Base-by-base conservation (phyloP, 495 filamentous ascomycete species). In the Pyronema domesticum region DNA sequence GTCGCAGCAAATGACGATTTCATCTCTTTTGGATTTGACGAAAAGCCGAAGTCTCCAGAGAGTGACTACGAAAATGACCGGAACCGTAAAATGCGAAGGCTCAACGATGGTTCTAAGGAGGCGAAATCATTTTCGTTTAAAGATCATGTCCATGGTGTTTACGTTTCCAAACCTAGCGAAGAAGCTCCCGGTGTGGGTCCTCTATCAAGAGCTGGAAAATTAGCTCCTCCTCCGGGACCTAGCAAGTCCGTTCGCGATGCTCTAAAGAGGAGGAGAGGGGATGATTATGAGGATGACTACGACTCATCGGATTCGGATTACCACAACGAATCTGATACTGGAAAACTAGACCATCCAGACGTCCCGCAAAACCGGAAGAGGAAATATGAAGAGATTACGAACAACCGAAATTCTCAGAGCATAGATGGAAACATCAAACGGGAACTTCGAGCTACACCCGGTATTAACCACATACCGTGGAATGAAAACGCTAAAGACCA, bases 391-490 rank as follows among this genome's bases (percentile, higher is more conserved):
- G 63, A 65, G 9, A 55, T 57, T 11, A 19, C 18, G 23, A 72
- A 74, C 18, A 76, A 62, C 57, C 74, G 77, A 8, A 93, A 89
- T 14, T n/a, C n/a, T 69, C 76, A 86, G 54, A 89, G 77, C 33
- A 69, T 76, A 49, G 77, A 84, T 55, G 83, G 86, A 45, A 71
- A 76, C 54, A 75, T 86, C 55, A 82, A 80, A 62, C 68, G 63
- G 0, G 57, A 68, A 44, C 68, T 46, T 23, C 33, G 23, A 9
- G 14, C 56, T 39, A 36, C 13, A 9, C 40, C 47, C 6, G 51
- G 56, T 23, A 45, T 37, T 30, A 45, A 60, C 33, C 51, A 59
- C 19, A 66, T 68, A 14, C 61, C 69, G n/a, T 64, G 66, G 50
- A 37, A 60, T 46, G 0, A 70, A 71, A 40, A 67, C 13, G 47